Percentiles rank a stretch among this genome's conserved stretches.
These are phyloP conservation scores for Blastosporella zonata DNA, from an alignment of 1,284 basidiomycete genomes.

Conservation along the genomic window DNA sequence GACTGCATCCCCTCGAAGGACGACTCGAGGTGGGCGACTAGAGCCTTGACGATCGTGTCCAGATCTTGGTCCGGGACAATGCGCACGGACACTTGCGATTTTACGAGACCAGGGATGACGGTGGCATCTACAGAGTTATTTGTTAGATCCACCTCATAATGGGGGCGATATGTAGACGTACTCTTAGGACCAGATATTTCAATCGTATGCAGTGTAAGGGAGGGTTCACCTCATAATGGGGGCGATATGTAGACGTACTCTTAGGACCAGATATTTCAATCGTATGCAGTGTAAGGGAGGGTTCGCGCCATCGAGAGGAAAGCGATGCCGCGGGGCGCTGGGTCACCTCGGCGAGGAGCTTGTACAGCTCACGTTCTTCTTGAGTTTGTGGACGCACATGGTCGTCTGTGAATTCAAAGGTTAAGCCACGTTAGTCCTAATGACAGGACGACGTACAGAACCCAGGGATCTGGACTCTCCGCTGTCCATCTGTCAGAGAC, in stretches of 20 bases:
- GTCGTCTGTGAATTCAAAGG: slow-evolving; percentile 56
- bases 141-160: slow-evolving; percentile 62
- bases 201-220: slow-evolving; percentile 69
- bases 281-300: slow-evolving; percentile 70
- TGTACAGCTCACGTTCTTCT: slow-evolving; percentile 67
- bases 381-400: slow-evolving; percentile 64
- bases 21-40: slow-evolving; percentile 58
- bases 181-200: slow-evolving; percentile 74
- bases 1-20: slow-evolving; percentile 66
- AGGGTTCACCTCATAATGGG: slow-evolving; percentile 49
- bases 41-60: slow-evolving; percentile 59
- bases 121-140: slow-evolving; percentile 78
- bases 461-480: slow-evolving; percentile 69
- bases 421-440: slow-evolving; percentile 2
- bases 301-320: slow-evolving; percentile 77
- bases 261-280: slow-evolving; percentile 72
- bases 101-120: slow-evolving; percentile 82
- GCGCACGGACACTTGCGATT: slow-evolving; percentile 81
- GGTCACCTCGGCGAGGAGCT: slow-evolving; percentile 65
- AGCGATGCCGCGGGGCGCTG: slow-evolving; percentile 65
- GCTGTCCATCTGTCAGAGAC: slow-evolving; percentile 59
- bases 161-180: slow-evolving; percentile 31
- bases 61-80: slow-evolving; percentile 94
- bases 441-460: slow-evolving; percentile 68
- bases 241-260: slow-evolving; percentile 43